Evolutionary conservation across 2,329 filamentous ascomycete genomes (phyloP).

Genomic region (Sodiomyces alkalinus): DNA sequence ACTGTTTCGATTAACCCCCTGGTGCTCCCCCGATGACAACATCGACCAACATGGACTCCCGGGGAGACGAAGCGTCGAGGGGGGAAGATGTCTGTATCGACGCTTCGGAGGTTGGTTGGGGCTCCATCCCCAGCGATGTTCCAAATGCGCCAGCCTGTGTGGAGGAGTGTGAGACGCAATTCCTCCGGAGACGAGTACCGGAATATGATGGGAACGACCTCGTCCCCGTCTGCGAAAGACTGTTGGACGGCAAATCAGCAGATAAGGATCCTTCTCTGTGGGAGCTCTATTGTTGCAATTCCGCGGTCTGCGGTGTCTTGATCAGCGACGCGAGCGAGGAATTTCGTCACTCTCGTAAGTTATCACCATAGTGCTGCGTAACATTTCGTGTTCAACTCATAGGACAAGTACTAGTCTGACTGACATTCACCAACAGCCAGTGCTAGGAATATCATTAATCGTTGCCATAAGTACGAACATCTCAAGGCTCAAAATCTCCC

Average conservation of each 20-base stretch:
- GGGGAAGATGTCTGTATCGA: not conserved
- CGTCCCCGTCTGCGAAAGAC: slow-evolving; percentile 15
- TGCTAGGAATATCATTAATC: slow-evolving; percentile 34
- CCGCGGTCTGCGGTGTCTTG: slow-evolving; percentile 31
- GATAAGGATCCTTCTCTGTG: slow-evolving; percentile 19
- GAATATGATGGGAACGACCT: slow-evolving; percentile 15
- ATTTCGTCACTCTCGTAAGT: slow-evolving; percentile 29
- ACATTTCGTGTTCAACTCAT: no score
- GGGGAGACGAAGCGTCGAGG: no score
- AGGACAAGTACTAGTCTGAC: no score
- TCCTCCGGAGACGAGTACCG: slow-evolving; percentile 14
- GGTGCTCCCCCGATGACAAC: no score
- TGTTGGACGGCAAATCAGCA: slow-evolving; percentile 12
- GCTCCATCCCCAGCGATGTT: slow-evolving; percentile 13
- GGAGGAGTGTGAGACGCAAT: slow-evolving; percentile 16
- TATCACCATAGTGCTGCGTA: no score
- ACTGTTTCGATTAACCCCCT: no score
- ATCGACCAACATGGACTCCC: no score
- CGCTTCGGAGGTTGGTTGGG: slow-evolving; percentile 10
- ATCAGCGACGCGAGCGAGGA: slow-evolving; percentile 10
- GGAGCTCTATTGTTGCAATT: slow-evolving; percentile 36
- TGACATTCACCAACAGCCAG: slow-evolving; percentile 23
- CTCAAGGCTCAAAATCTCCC: no score
- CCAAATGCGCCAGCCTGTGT: slow-evolving; percentile 19
- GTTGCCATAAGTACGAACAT: slow-evolving; percentile 33